Percentiles rank a stretch among this genome's conserved stretches.
phyloP scores from a whole-genome alignment of 169 alveolate genomes.

The Cryptosporidium tyzzeri region DNA sequence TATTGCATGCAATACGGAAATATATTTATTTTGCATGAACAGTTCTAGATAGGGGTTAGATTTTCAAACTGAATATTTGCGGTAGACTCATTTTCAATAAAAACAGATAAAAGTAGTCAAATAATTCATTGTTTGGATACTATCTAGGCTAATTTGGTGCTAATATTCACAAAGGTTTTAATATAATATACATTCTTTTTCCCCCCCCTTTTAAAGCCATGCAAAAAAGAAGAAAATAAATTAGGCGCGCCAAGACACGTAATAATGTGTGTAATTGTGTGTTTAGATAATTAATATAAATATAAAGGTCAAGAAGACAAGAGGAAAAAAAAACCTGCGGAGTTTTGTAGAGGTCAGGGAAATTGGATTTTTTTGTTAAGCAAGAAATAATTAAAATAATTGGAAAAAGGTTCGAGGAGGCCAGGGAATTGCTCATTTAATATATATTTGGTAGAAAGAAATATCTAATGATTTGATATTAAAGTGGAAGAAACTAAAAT shows the following conservation, averaged over 20 bases:
- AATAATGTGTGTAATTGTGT: slow-evolving; percentile 60
- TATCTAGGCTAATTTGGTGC: not conserved
- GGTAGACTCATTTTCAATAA: too few relatives aligned
- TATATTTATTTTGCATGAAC: too few relatives aligned
- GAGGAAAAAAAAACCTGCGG: not conserved
- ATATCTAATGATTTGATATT: not conserved
- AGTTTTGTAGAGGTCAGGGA: slow-evolving; percentile 6
- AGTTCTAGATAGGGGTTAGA: too few relatives aligned
- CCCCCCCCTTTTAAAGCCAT: not conserved
- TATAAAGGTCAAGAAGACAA: not conserved
- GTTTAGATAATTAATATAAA: slow-evolving; percentile 5
- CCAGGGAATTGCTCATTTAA: not conserved
- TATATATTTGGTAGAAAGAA: not conserved
- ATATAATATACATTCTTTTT: not conserved
- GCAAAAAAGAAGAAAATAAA: slow-evolving; percentile 12
- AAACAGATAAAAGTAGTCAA: too few relatives aligned
- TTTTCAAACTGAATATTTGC: too few relatives aligned
- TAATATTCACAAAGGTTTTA: not conserved
- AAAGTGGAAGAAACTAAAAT: not conserved
- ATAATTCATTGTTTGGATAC: too few relatives aligned
- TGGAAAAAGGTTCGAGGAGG: not conserved
- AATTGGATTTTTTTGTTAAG: not conserved
- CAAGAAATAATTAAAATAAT: not conserved
- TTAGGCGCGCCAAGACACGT: slow-evolving; percentile 74
- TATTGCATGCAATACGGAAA: too few relatives aligned